Percentiles rank a stretch among this genome's conserved stretches.
phyloP scores from a whole-genome alignment of 108 stramenopile species.

The Cylindrotheca fusiformis region DNA sequence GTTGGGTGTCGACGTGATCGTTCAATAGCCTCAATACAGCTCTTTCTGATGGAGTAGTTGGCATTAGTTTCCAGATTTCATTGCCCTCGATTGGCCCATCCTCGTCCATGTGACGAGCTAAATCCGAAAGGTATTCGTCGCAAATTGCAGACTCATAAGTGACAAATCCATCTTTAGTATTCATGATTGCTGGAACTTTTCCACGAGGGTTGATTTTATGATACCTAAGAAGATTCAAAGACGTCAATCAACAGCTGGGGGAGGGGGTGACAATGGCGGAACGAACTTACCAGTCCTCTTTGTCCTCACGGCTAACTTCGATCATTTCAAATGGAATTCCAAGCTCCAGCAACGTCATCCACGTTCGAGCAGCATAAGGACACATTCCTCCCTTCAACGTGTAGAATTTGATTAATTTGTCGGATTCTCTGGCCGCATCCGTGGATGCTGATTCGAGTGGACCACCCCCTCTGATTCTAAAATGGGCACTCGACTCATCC shows the following conservation, averaged over 20 bases:
- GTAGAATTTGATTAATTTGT: conserved; percentile 46
- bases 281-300: conserved; percentile 28
- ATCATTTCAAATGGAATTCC: conserved; percentile 43
- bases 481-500: too few relatives aligned
- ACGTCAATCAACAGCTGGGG: too few relatives aligned
- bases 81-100: background rate
- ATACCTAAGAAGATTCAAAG: conserved; percentile 4
- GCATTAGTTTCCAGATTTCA: conserved; percentile 24
- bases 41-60: conserved; percentile 21
- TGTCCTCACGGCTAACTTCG: conserved; percentile 21
- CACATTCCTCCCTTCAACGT: conserved; percentile 32
- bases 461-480: too few relatives aligned
- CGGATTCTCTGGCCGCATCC: too few relatives aligned
- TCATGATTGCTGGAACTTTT: conserved; percentile 43
- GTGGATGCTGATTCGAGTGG: too few relatives aligned
- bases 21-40: conserved; percentile 42
- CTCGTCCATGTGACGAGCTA: conserved; percentile 15
- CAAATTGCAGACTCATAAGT: conserved; percentile 50
- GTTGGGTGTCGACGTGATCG: conserved; percentile 43
- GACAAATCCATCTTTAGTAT: conserved; percentile 26
- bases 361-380: conserved; percentile 44
- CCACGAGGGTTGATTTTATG: conserved; percentile 47
- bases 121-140: conserved; percentile 49
- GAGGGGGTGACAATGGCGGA: background rate
- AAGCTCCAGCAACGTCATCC: conserved; percentile 39